These are phyloP conservation scores for Stropharia rugosoannulata DNA, from an alignment of 768 basidiomycete genomes.

Conservation along the genomic window DNA sequence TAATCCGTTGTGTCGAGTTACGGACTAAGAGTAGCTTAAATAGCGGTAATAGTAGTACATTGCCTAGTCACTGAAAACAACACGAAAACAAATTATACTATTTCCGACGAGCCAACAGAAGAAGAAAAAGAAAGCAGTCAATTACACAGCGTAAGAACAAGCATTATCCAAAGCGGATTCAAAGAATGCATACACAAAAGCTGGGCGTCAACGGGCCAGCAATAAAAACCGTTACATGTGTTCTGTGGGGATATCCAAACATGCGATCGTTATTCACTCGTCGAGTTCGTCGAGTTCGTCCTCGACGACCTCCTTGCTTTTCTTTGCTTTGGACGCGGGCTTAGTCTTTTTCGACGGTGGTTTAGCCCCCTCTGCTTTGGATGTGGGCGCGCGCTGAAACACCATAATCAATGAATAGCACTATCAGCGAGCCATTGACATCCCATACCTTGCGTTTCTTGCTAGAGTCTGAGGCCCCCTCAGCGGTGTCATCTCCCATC, in stretches of 20 bases:
- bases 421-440: not conserved
- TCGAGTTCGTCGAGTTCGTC: slow-evolving; percentile 33
- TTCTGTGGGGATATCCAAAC: not conserved
- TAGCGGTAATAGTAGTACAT: not conserved
- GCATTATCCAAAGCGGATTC: not conserved
- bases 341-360: slow-evolving; percentile 48
- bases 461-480: slow-evolving; percentile 39
- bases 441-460: slow-evolving; percentile 73
- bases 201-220: not conserved
- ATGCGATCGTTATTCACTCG: not conserved
- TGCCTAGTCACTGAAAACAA: not conserved
- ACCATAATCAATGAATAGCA: not conserved
- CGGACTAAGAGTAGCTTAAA: not conserved
- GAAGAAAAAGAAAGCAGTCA: not conserved
- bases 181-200: too few relatives aligned
- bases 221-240: not conserved
- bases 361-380: slow-evolving; percentile 40
- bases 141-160: not conserved
- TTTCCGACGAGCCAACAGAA: not conserved
- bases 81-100: not conserved
- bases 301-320: slow-evolving; percentile 48
- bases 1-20: too few relatives aligned
- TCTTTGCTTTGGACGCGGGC: slow-evolving; percentile 41
- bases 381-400: slow-evolving; percentile 30
- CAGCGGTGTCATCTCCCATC: slow-evolving; percentile 36